Conservation (phyloP, 768 basidiomycete genomes). For the Russula sp. region DNA sequence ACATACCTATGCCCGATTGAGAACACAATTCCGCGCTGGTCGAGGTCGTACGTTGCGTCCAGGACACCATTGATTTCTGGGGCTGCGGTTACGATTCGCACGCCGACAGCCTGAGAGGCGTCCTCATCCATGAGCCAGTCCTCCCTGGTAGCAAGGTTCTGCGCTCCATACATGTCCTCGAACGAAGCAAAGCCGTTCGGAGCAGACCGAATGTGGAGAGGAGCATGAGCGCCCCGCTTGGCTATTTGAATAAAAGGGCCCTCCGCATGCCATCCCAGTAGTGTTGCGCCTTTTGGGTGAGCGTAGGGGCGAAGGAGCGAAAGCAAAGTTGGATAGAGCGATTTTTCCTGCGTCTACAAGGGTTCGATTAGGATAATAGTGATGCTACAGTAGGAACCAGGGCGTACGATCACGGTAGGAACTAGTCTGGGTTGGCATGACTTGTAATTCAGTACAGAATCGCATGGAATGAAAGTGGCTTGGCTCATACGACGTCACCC, state of each 20-base stretch:
- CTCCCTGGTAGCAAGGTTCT: slow-evolving; percentile 56
- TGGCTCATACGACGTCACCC: slow-evolving; percentile 77
- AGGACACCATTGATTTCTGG: slow-evolving; percentile 84
- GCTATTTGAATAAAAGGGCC: slow-evolving; percentile 79
- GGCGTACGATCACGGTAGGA: slow-evolving; percentile 54
- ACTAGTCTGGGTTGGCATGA: slow-evolving; percentile 23
- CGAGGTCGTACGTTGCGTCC: slow-evolving; percentile 54
- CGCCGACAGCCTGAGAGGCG: slow-evolving; percentile 43
- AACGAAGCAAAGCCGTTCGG: slow-evolving; percentile 59
- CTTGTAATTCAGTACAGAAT: not conserved
- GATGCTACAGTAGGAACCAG: not conserved
- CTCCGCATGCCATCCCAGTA: slow-evolving; percentile 89
- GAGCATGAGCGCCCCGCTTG: slow-evolving; percentile 83
- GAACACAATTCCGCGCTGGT: slow-evolving; percentile 62
- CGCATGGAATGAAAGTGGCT: slow-evolving; percentile 18
- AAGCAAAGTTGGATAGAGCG: slow-evolving; percentile 65
- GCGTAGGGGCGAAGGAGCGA: slow-evolving; percentile 63
- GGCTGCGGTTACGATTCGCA: slow-evolving; percentile 79
- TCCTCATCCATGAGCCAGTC: slow-evolving; percentile 57
- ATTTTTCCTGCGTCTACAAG: slow-evolving; percentile 68
- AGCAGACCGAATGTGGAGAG: slow-evolving; percentile 56
- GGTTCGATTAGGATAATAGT: not conserved
- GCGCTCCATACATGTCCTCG: slow-evolving; percentile 65
- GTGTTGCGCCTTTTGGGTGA: slow-evolving; percentile 55
- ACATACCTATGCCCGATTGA: slow-evolving; percentile 85